These are phyloP conservation scores for Ophiosphaerella herpotricha DNA, from an alignment of 2,329 filamentous ascomycete genomes.

Conservation along the genomic window DNA sequence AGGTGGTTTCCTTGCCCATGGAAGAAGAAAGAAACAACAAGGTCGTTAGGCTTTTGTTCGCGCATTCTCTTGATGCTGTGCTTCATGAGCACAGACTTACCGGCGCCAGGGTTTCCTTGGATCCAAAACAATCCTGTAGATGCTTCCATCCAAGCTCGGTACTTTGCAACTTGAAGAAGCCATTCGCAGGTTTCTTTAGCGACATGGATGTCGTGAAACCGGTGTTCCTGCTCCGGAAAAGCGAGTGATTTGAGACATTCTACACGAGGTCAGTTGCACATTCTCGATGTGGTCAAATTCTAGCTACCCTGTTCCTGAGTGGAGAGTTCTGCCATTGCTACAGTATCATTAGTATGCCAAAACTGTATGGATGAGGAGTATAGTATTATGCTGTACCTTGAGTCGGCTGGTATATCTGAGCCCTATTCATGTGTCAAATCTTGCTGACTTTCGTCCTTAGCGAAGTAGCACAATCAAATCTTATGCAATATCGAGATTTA, in stretches of 20 bases:
- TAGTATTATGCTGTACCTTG: too few species aligned
- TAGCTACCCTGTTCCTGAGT: too few species aligned
- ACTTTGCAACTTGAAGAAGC: conserved; percentile 43
- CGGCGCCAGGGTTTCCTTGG: conserved; percentile 35
- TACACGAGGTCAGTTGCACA: conserved; percentile 1
- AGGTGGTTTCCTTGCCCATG: conserved; percentile 17
- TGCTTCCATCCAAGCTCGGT: conserved; percentile 40
- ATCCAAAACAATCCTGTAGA: conserved; percentile 52
- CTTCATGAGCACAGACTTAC: conserved; percentile 52
- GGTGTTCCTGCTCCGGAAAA: conserved; percentile 12
- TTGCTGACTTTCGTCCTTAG: too few species aligned
- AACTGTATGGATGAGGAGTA: too few species aligned
- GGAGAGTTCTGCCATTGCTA: too few species aligned
- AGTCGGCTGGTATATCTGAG: too few species aligned
- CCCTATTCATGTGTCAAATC: too few species aligned
- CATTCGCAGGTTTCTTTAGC: conserved; percentile 39
- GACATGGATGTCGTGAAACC: conserved; percentile 5
- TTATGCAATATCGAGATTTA: too few species aligned
- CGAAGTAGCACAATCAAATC: too few species aligned
- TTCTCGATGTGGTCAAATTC: background rate
- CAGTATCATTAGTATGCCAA: too few species aligned
- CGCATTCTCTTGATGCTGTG: conserved; percentile 10
- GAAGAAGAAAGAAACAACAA: conserved; percentile 23
- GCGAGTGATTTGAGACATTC: conserved; percentile 14
- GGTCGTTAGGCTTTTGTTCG: background rate